Base-by-base conservation (phyloP, 352 stramenopile genomes). In the Phytophthora citrophthora region DNA sequence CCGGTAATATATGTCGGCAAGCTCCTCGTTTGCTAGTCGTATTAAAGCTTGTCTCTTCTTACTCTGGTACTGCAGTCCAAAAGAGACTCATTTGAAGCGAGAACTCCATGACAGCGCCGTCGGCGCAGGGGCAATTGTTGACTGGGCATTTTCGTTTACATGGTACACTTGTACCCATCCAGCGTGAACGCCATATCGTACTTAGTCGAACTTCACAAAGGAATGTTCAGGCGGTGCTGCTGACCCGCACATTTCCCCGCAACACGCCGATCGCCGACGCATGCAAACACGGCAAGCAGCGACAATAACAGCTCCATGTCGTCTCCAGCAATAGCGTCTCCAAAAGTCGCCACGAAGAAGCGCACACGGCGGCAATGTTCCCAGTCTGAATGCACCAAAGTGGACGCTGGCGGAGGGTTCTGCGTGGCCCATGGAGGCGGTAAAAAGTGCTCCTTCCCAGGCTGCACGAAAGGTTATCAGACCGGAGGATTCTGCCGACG, bases 341-440 rank as follows among this genome's bases (percentile, higher is more conserved):
- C 31, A 3, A 62, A 46, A 54, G 15, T 12, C 2, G 15, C 57
- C 16, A 56, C 24, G 8, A 76, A 54, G 41, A 67, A 74, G 36
- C 79, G 82, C n/a, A 61, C 67, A 38, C 81, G 85, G 34, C 81
- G 76, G 32, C 67, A 77, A 53, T 96, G 88, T 64, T 79, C 76
- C 13, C 48, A 72, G 49, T 4, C 53, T 4, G 72, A 71, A 27
- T 96, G 88, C 70, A 54, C 27, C 29, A 94, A 94, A 51, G 76
- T 94, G 32, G 88, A 93, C 64, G 85, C 86, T 11, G 86, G 84
- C 6, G 84, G 86, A 64, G 87, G 87, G 43, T 89, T 85, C 53
- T 96, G 88, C 68, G 88, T 96, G n/a, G 70, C 65, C 13, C 88
- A 96, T 39, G 88, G 88, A 55, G 88, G 88, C 52, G 88, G 88